These are phyloP conservation scores for Yamadazyma olivae DNA, from an alignment of 805 yeast genomes.

Conservation along the genomic window DNA sequence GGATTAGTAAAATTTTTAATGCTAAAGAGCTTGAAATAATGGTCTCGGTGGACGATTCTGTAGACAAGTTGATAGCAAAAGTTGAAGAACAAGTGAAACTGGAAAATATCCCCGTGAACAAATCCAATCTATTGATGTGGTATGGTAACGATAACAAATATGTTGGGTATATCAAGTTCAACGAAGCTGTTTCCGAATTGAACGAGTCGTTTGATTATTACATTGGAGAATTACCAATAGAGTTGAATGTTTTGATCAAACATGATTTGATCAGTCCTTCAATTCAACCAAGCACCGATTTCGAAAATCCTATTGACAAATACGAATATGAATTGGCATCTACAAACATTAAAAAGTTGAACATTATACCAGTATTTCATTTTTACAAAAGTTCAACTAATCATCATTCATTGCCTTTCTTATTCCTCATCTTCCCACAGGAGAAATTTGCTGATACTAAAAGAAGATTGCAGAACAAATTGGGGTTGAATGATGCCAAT, in stretches of 20 bases:
- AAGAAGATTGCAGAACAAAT: slow-evolving; percentile 59
- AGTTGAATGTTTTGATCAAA: slow-evolving; percentile 34
- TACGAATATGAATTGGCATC: slow-evolving; percentile 23
- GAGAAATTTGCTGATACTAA: slow-evolving; percentile 66
- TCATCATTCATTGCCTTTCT: slow-evolving; percentile 83
- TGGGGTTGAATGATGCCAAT: slow-evolving; percentile 78
- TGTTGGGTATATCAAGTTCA: slow-evolving; percentile 35
- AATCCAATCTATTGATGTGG: slow-evolving; percentile 55
- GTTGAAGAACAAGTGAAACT: slow-evolving; percentile 55
- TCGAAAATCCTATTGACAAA: slow-evolving; percentile 22
- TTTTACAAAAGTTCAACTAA: slow-evolving; percentile 65
- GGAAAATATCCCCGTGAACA: slow-evolving; percentile 31
- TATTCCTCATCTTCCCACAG: slow-evolving; percentile 64
- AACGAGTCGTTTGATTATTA: slow-evolving; percentile 34
- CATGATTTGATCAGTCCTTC: slow-evolving; percentile 26
- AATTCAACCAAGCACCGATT: slow-evolving; percentile 18
- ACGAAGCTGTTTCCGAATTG: slow-evolving; percentile 30
- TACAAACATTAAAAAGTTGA: slow-evolving; percentile 25
- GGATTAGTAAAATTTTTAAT: slow-evolving; percentile 71
- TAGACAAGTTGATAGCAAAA: slow-evolving; percentile 50
- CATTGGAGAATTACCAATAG: slow-evolving; percentile 43
- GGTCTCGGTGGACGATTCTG: slow-evolving; percentile 60
- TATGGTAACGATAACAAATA: slow-evolving; percentile 42
- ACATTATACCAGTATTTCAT: slow-evolving; percentile 67
- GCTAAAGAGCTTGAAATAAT: slow-evolving; percentile 67